phyloP scores from a whole-genome alignment of 805 yeast genomes.

The Pichia thaimueangensis region DNA sequence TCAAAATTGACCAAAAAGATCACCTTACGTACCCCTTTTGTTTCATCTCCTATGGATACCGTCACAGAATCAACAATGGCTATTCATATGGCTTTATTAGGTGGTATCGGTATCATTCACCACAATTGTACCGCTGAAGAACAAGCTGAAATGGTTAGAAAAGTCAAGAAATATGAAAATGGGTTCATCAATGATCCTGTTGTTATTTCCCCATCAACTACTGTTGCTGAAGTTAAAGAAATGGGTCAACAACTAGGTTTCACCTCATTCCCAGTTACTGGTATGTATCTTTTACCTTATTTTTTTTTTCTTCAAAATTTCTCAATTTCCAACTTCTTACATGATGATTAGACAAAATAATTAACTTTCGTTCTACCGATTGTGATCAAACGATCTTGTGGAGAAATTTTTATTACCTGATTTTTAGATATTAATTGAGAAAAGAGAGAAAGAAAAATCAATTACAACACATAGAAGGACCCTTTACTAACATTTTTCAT shows the following conservation, averaged over 20 bases:
- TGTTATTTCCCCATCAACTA: conserved; percentile 66
- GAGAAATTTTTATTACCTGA: conserved; percentile 40
- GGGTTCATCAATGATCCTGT: conserved; percentile 95
- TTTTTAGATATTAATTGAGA: too few species aligned
- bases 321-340: too few species aligned
- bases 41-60: conserved; percentile 99
- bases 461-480: background rate
- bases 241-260: conserved; percentile 76
- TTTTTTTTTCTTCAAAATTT: conserved; percentile 8
- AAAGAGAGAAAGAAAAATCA: too few species aligned
- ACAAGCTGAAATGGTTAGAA: conserved; percentile 97
- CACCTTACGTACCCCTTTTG: conserved; percentile 87
- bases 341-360: conserved; percentile 50
- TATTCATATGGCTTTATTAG: conserved; percentile 94
- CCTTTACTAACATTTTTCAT: conserved; percentile 9
- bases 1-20: conserved; percentile 88
- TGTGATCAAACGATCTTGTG: conserved; percentile 95
- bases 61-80: conserved; percentile 98
- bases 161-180: conserved; percentile 94
- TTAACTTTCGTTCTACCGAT: conserved; percentile 99
- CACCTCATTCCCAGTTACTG: conserved; percentile 98
- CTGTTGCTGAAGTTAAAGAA: conserved; percentile 74
- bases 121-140: conserved; percentile 96
- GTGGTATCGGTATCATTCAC: conserved; percentile 98
- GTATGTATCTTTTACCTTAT: conserved; percentile 53